A percentile compares a stretch with the other conserved stretches of the same genome.
Conservation (phyloP, 192 early-diverging fungal species). For the Podila minutissima region DNA sequence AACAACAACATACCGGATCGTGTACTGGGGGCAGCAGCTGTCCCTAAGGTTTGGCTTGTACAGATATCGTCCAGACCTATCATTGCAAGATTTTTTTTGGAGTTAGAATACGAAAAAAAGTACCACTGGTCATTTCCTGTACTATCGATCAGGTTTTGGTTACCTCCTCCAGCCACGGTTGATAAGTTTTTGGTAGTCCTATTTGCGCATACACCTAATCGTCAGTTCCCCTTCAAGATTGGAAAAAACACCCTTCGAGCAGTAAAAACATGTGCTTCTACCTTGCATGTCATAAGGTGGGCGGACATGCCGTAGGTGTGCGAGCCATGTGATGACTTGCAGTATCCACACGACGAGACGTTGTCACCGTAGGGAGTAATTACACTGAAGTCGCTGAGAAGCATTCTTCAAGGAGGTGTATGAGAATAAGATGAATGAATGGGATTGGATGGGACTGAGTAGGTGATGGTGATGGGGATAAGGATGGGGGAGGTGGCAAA, state of each 20-base stretch:
- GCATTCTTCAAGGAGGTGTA: conserved; percentile 6
- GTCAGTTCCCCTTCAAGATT: no score
- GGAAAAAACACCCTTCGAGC: not conserved
- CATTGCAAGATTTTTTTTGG: no score
- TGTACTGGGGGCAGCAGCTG: conserved; percentile 81
- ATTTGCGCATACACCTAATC: not conserved
- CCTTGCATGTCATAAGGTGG: conserved; percentile 59
- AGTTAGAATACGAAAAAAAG: not conserved
- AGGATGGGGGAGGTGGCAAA: not conserved
- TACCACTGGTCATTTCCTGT: not conserved
- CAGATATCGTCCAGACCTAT: conserved; percentile 70
- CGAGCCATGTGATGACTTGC: conserved; percentile 62
- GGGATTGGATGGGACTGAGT: not conserved
- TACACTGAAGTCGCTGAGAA: conserved; percentile 29
- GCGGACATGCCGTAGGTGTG: conserved; percentile 71
- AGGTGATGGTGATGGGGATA: not conserved
- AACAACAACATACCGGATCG: conserved; percentile 61
- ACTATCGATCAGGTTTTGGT: not conserved
- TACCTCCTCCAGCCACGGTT: conserved; percentile 82
- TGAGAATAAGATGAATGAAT: not conserved
- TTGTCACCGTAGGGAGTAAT: conserved; percentile 39
- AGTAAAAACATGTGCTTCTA: conserved; percentile 2
- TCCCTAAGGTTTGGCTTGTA: conserved; percentile 76
- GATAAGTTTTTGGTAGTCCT: conserved; percentile 74
- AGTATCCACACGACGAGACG: conserved; percentile 74